Base-by-base conservation (phyloP, 805 yeast species). In the Zygosaccharomyces rouxii region DNA sequence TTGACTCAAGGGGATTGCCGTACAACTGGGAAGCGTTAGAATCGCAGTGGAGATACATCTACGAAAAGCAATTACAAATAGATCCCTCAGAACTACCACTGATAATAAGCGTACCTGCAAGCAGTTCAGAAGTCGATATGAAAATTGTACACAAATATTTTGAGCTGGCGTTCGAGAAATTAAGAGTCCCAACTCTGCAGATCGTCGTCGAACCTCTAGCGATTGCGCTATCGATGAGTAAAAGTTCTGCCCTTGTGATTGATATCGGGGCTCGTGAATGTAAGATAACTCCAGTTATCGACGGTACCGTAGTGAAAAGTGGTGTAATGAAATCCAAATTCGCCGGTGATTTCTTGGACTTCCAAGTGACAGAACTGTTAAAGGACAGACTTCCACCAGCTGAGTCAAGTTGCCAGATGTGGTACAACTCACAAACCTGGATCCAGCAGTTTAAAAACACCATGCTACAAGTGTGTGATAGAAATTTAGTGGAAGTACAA, bases 291-390 rank as follows among this genome's bases (percentile, higher is more conserved):
- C 95, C 95, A 7, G 77, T 88, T 16, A 69, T 80, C 52, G 89
- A 86, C 58, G 96, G 96, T 33, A 76, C 78, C 13, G 77, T 88
- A 44, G 76, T 84, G 46, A 69, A 75, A 54, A 84, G 83, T 62
- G 85, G 87, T 41, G 74, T 80, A 4, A 71, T 77, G 51, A 84
- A 80, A 64, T 78, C 87, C 13, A 81, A 79, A 57, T 86, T 77
- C 62, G 97, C 90, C 3, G 98, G 97, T 7, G 92, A 89, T 64
- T 90, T 84, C 64, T 65, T 86, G 47, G 86, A 84, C 63, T 73
- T 79, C 44, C 87, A 86, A 67, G 71, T 82, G 2, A 45, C 50
- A 21, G 42, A 43, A 6, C 35, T 28, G 19, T 49, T 47, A 40
- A 40, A 43, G 7, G 40, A 44, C 7, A 18, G 19, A 2, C 35